Evolutionary conservation across 805 yeast species (phyloP).

Genomic region (Metschnikowia corniflorae): DNA sequence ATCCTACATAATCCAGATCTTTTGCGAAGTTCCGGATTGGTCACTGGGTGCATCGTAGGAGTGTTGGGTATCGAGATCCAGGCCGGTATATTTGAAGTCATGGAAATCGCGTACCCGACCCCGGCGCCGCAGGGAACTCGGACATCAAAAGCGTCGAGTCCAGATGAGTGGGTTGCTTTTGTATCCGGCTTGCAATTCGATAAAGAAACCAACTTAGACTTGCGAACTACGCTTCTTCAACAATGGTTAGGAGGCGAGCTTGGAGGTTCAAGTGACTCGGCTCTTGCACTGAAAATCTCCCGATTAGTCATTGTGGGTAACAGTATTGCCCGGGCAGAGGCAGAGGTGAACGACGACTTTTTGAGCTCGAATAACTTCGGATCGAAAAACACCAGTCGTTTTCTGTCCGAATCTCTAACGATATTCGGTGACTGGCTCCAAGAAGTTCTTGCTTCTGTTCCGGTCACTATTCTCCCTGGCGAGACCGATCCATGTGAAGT

Average conservation of each 20-base stretch:
- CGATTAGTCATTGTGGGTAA: conserved; percentile 72
- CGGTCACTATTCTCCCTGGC: conserved; percentile 84
- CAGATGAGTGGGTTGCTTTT: conserved; percentile 47
- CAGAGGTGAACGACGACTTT: conserved; percentile 23
- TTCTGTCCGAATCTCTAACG: conserved; percentile 44
- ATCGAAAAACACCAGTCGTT: conserved; percentile 51
- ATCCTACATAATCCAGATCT: conserved; percentile 59
- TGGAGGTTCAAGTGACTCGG: conserved; percentile 30
- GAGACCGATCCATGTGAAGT: conserved; percentile 78
- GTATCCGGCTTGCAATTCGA: conserved; percentile 71
- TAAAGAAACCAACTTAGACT: conserved; percentile 40
- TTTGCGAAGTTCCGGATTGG: conserved; percentile 54
- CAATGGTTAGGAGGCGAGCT: conserved; percentile 73
- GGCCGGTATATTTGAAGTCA: conserved; percentile 79
- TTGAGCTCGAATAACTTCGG: conserved; percentile 45
- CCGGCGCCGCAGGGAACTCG: conserved; percentile 51
- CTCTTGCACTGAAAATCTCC: conserved; percentile 32
- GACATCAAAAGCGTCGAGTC: conserved; percentile 5
- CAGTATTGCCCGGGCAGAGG: conserved; percentile 42
- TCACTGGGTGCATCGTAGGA: conserved; percentile 88
- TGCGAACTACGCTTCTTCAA: conserved; percentile 53
- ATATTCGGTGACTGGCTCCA: conserved; percentile 58
- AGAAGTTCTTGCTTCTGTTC: conserved; percentile 54
- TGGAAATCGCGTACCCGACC: conserved; percentile 74
- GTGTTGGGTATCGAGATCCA: conserved; percentile 80